Percentiles rank a stretch among this genome's conserved stretches.
Evolutionary conservation across 2,329 filamentous ascomycete species (phyloP).

Genomic region (Aspergillus ibericus): DNA sequence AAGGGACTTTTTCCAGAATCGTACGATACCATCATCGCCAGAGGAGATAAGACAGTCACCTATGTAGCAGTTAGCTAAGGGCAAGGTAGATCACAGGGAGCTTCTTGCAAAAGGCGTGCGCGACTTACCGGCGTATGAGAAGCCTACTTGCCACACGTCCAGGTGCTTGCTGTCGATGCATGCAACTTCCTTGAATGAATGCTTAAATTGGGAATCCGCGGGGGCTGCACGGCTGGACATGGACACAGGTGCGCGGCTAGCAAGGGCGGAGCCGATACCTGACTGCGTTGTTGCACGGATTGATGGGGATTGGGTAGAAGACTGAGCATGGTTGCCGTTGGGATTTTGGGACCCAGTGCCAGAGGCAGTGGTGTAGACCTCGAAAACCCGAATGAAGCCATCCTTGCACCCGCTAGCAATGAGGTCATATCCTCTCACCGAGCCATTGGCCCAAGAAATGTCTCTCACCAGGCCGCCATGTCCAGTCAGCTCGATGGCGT

Average conservation of each 20-base stretch:
- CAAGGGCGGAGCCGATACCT: slow-evolving; percentile 44
- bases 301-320: slow-evolving; percentile 29
- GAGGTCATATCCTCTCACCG: slow-evolving; percentile 84
- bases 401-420: slow-evolving; percentile 93
- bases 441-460: slow-evolving; percentile 88
- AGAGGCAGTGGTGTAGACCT: slow-evolving; percentile 48
- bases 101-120: not conserved
- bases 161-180: slow-evolving; percentile 46
- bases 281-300: slow-evolving; percentile 39
- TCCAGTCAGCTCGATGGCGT: slow-evolving; percentile 71
- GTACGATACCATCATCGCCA: slow-evolving; percentile 43
- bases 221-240: slow-evolving; percentile 33
- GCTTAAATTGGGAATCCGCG: slow-evolving; percentile 42
- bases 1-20: slow-evolving; percentile 47
- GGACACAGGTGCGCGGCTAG: slow-evolving; percentile 34
- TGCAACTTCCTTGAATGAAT: slow-evolving; percentile 44
- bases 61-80: slow-evolving; percentile 15
- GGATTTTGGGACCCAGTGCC: slow-evolving; percentile 28
- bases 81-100: not conserved
- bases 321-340: slow-evolving; percentile 29
- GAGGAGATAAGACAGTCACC: slow-evolving; percentile 47
- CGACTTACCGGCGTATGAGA: slow-evolving; percentile 43
- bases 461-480: slow-evolving; percentile 80
- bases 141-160: slow-evolving; percentile 48
- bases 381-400: slow-evolving; percentile 84